Conservation (phyloP, 441 rosid species). For the Croton laevigatus region DNA sequence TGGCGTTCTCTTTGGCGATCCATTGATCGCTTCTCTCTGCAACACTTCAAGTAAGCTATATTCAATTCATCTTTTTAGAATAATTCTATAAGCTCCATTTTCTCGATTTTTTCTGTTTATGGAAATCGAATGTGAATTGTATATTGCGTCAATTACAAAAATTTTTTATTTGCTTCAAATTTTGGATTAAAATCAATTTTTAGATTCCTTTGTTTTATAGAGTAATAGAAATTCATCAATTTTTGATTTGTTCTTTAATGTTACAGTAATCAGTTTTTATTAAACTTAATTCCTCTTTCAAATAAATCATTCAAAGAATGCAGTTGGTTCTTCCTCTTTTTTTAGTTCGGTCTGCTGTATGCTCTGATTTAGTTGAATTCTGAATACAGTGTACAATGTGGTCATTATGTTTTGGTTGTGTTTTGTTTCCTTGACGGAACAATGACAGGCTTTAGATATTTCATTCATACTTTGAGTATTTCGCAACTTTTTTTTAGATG, state of each 20-base stretch:
- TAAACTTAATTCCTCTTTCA: too few relatives aligned
- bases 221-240: neutral
- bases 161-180: neutral
- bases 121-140: neutral
- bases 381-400: too few relatives aligned
- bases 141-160: neutral
- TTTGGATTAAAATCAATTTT: neutral
- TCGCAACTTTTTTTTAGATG: neutral
- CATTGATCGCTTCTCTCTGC: constrained; percentile 71
- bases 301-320: neutral
- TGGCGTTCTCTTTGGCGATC: constrained; percentile 77
- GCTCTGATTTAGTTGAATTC: too few relatives aligned
- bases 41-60: constrained; percentile 50
- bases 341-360: too few relatives aligned
- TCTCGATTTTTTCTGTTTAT: neutral
- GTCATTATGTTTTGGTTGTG: neutral
- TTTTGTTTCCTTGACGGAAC: neutral
- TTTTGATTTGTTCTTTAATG: neutral
- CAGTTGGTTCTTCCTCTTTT: neutral
- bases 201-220: neutral
- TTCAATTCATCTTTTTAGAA: neutral
- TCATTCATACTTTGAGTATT: neutral
- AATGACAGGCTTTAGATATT: too few relatives aligned
- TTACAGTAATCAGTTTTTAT: neutral
- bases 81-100: neutral